These are phyloP conservation scores for Reutealis trisperma DNA, from an alignment of 345 rosid species.

Conservation along the genomic window DNA sequence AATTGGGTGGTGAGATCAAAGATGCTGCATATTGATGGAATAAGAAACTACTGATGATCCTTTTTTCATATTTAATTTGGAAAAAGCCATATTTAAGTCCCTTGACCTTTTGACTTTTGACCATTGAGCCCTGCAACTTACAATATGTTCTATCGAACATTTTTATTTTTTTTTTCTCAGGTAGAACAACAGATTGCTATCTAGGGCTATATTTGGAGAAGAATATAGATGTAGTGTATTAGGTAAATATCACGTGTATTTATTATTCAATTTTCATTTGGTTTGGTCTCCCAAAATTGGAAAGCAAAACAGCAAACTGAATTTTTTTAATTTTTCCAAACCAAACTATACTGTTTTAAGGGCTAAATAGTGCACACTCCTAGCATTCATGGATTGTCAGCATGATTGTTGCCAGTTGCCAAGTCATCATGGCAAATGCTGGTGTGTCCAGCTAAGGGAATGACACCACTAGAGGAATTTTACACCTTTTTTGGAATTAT, in stretches of 20 bases:
- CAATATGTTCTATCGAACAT: not conserved
- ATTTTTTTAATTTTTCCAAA: too few species aligned
- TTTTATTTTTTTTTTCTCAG: not conserved
- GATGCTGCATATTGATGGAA: conserved; percentile 56
- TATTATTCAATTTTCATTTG: too few species aligned
- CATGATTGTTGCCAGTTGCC: not conserved
- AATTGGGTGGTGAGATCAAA: conserved; percentile 85
- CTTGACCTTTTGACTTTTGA: not conserved
- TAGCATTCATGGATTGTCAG: too few species aligned
- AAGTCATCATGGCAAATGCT: not conserved
- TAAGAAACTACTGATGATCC: conserved; percentile 5
- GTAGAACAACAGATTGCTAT: too few species aligned
- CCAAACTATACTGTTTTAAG: too few species aligned
- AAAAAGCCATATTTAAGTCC: not conserved
- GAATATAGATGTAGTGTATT: too few species aligned
- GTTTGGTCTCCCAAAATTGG: too few species aligned
- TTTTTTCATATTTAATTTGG: not conserved
- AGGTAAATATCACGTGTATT: too few species aligned
- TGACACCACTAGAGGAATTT: not conserved
- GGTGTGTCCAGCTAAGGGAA: not conserved
- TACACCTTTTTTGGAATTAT: not conserved
- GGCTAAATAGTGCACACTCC: too few species aligned
- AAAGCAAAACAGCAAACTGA: too few species aligned
- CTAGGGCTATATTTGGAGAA: too few species aligned
- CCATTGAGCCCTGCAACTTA: not conserved